phyloP scores from a whole-genome alignment of 164 flowering plant species.

The Vitis amurensis region DNA sequence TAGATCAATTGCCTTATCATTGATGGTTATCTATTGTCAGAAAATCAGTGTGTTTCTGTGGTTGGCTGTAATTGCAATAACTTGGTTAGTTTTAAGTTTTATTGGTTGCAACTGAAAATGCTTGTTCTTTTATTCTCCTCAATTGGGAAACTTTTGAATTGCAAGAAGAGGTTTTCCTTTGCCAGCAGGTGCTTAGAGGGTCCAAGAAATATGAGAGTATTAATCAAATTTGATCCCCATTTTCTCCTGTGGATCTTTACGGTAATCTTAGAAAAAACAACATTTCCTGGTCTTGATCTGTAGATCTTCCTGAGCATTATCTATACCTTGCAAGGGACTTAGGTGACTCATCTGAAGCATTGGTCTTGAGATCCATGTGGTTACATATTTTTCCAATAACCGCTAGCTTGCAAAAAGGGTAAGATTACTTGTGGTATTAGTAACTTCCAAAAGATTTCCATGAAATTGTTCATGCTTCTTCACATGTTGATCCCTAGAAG shows the following conservation, averaged over 20 bases:
- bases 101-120: not conserved
- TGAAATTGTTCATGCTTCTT: no score
- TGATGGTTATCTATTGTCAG: no score
- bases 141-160: not conserved
- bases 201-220: not conserved
- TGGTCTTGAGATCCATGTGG: not conserved
- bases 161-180: not conserved
- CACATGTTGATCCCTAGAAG: no score
- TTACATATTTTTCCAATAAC: no score
- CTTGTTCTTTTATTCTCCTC: not conserved
- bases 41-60: not conserved
- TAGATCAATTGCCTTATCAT: conserved; percentile 6
- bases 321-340: not conserved
- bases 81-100: not conserved
- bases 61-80: not conserved
- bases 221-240: no score
- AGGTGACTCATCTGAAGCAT: not conserved
- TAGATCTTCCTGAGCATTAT: not conserved
- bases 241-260: not conserved
- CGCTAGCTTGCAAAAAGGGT: no score
- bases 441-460: no score
- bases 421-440: no score
- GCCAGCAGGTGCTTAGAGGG: conserved; percentile 1
- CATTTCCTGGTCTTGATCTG: not conserved
- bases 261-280: not conserved